Evolutionary conservation across 129 eudicot species (phyloP).

Genomic region (Mikania micrantha): DNA sequence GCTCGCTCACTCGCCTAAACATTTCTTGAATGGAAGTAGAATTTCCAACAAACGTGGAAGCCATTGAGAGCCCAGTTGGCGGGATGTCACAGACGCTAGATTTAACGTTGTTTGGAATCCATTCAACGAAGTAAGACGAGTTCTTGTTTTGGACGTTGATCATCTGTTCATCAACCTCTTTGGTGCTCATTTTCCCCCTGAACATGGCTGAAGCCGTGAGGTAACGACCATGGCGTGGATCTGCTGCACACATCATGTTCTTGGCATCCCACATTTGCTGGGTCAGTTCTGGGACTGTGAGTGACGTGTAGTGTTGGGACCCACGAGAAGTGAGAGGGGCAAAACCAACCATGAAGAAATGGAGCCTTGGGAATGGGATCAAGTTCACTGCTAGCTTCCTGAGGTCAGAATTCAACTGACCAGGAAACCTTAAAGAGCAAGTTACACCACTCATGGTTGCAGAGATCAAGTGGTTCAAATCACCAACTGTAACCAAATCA

Average conservation of each 20-base stretch:
- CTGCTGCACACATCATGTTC: constrained; percentile 98
- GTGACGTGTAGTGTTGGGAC: constrained; percentile 80
- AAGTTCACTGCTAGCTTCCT: constrained; percentile 83
- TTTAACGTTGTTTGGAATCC: constrained; percentile 93
- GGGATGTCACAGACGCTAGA: constrained; percentile 91
- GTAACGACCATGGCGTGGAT: constrained; percentile 92
- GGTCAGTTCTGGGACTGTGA: constrained; percentile 90
- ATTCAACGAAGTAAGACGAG: constrained; percentile 88
- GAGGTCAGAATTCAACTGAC: constrained; percentile 81
- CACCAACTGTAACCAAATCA: constrained; percentile 61
- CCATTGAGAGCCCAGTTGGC: constrained; percentile 82
- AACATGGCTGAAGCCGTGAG: constrained; percentile 92
- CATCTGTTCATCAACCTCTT: constrained; percentile 92
- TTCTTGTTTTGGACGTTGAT: constrained; percentile 91
- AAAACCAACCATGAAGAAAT: constrained; percentile 94
- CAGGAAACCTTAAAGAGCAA: constrained; percentile 86
- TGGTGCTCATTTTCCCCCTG: constrained; percentile 93
- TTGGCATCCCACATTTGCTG: constrained; percentile 95
- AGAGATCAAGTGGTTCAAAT: constrained; percentile 79
- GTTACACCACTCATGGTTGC: constrained; percentile 98
- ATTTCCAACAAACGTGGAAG: constrained; percentile 77
- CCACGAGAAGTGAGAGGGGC: constrained; percentile 95
- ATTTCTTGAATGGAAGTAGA: constrained; percentile 86
- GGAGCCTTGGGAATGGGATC: constrained; percentile 91
- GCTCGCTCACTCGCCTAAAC: constrained; percentile 93